Evolutionary conservation across 2,329 filamentous ascomycete genomes (phyloP), one percentile per base, ranked within the genome.

Genomic region (Beauveria australis): DNA sequence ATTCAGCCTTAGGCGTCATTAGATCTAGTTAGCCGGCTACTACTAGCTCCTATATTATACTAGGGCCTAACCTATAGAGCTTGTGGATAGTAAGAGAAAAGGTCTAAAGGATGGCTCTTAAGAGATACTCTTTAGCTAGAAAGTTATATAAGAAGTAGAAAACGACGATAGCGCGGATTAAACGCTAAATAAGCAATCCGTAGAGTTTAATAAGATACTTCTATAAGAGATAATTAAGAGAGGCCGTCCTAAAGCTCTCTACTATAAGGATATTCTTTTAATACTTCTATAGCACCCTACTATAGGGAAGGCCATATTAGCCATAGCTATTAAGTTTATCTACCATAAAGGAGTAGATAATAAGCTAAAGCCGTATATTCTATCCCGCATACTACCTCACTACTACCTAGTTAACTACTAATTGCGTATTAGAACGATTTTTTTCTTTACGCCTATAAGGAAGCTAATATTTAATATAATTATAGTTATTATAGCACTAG

Each of bases 221-320:
- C 57, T 52, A 12, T 28, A 69, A 57, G 64, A 72, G 64, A 65
- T 49, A 24, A 51, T 47, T 6, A 43, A 62, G 46, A 62, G 65
- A 19, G 62, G 66, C 47, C 66, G 66, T 16, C 67, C 63, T 0
- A 72, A 71, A 59, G 65, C 66, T 19, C 66, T 72, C 30, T 72
- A 48, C 55, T 73, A 72, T 49, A 54, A 72, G 62, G 69, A 72
- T 24, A 70, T 72, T 24, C 46, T 58, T 7, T 60, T 73, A n/a
- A 70, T 71, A 33, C 64, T 73, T 26, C 48, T 71, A 2, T 61
- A 59, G n/a, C 57, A 73, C 60, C 67, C 63, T 1, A 54, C 62
- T 2, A 70, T 65, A 3, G 61, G 65, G 46, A 22, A 49, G 28
- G 9, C 28, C 28, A 9, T 30, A 30, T 10, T 30, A 0, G 28